phyloP scores from a whole-genome alignment of 371 early-diverging fungal genomes.

The Mucor velutinosus region DNA sequence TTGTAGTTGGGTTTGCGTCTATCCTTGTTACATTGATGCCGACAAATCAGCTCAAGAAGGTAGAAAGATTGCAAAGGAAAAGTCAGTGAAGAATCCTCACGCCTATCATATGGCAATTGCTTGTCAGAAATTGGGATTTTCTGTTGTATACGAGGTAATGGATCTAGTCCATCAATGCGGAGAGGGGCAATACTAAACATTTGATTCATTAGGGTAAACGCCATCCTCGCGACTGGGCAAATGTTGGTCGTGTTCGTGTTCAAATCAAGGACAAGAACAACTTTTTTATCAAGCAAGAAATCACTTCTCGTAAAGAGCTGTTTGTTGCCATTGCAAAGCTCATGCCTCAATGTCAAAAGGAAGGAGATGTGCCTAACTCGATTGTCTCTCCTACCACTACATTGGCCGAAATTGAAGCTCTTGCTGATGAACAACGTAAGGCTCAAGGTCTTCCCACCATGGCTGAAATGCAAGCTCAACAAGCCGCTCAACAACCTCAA shows the following conservation, averaged over 20 bases:
- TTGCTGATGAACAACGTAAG: constrained; percentile 48
- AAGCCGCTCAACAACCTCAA: constrained; percentile 15
- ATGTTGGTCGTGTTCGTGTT: constrained; percentile 61
- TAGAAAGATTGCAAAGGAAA: constrained; percentile 52
- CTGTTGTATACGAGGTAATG: constrained; percentile 60
- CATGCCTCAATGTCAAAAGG: constrained; percentile 42
- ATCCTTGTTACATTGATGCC: constrained; percentile 71
- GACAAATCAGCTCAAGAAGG: constrained; percentile 53
- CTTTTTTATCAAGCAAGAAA: constrained; percentile 32
- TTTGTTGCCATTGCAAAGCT: constrained; percentile 38
- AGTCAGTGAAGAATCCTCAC: constrained; percentile 59
- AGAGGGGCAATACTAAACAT: neutral
- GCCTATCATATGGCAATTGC: constrained; percentile 71
- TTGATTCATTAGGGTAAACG: constrained; percentile 37
- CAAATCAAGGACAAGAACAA: constrained; percentile 47
- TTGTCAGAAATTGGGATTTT: constrained; percentile 56
- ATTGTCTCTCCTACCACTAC: constrained; percentile 41
- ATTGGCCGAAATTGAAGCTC: constrained; percentile 42
- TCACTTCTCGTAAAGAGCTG: constrained; percentile 39
- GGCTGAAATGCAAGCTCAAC: constrained; percentile 40
- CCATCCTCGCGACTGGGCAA: constrained; percentile 65
- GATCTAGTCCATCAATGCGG: neutral
- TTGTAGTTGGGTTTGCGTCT: constrained; percentile 64
- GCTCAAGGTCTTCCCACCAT: constrained; percentile 53
- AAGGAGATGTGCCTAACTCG: constrained; percentile 34